Conservation (phyloP, 768 basidiomycete species). For the Hemileccinum impolitum region DNA sequence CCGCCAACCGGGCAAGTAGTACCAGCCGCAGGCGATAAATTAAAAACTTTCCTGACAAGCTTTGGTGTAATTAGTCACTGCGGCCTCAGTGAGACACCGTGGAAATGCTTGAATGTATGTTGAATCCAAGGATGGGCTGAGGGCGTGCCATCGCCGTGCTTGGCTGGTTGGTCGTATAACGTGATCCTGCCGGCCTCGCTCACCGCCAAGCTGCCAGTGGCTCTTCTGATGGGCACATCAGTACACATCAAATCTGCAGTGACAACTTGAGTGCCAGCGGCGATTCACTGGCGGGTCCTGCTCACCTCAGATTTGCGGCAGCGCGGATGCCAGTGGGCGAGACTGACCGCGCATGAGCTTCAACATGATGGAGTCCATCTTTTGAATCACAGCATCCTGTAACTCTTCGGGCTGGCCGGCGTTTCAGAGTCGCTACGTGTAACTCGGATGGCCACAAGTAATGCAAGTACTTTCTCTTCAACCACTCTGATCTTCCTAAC, state of each 20-base stretch:
- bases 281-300: too few species aligned
- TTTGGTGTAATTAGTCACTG: background rate
- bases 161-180: too few species aligned
- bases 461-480: background rate
- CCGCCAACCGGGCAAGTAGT: background rate
- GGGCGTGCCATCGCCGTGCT: too few species aligned
- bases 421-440: background rate
- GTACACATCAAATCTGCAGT: background rate
- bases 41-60: background rate
- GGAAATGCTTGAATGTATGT: background rate
- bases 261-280: background rate
- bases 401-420: background rate
- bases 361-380: background rate
- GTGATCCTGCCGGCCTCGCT: too few species aligned
- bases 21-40: background rate
- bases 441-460: too few species aligned
- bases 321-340: too few species aligned
- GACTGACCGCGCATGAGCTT: background rate
- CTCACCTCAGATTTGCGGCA: too few species aligned
- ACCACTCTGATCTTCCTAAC: background rate
- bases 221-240: background rate
- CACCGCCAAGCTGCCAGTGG: too few species aligned
- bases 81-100: background rate
- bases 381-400: constrained; percentile 2
- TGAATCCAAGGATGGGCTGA: too few species aligned